Conservation (phyloP, 2,329 filamentous ascomycete species). For the Fusarium dlaminii region DNA sequence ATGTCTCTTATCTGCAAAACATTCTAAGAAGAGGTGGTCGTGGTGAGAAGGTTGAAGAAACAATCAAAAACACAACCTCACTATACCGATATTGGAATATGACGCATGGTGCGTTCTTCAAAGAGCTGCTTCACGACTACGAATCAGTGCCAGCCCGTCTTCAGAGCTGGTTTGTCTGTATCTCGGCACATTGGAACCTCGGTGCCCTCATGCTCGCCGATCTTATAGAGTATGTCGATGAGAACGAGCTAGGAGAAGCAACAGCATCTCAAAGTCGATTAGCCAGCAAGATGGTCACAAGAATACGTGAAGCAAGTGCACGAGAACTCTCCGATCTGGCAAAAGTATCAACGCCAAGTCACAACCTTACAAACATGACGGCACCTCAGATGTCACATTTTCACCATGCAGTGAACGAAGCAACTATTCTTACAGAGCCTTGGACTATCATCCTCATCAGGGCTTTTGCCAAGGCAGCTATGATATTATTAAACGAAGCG, state of each 20-base stretch:
- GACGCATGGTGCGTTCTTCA: conserved; percentile 61
- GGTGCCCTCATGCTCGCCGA: conserved; percentile 65
- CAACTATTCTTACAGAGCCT: conserved; percentile 65
- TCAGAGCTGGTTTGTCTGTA: conserved; percentile 67
- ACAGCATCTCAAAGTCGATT: conserved; percentile 36
- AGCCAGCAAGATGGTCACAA: conserved; percentile 47
- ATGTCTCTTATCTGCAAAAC: conserved; percentile 61
- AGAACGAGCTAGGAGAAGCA: conserved; percentile 41
- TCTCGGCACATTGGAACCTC: conserved; percentile 67
- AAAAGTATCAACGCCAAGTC: conserved; percentile 51
- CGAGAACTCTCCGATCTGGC: conserved; percentile 59
- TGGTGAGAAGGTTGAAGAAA: conserved; percentile 55
- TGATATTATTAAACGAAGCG: conserved; percentile 48
- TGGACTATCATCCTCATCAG: conserved; percentile 67
- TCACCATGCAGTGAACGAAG: conserved; percentile 63
- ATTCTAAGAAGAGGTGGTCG: conserved; percentile 52
- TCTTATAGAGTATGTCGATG: conserved; percentile 60
- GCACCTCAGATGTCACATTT: conserved; percentile 51
- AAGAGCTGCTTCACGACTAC: conserved; percentile 60
- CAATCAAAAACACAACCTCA: conserved; percentile 56
- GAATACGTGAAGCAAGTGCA: conserved; percentile 55
- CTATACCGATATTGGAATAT: conserved; percentile 65
- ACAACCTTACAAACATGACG: conserved; percentile 7
- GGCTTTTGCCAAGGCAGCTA: conserved; percentile 59
- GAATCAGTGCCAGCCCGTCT: conserved; percentile 59